Base-by-base conservation (phyloP, 768 basidiomycete species). In the Trametes cinnabarina region DNA sequence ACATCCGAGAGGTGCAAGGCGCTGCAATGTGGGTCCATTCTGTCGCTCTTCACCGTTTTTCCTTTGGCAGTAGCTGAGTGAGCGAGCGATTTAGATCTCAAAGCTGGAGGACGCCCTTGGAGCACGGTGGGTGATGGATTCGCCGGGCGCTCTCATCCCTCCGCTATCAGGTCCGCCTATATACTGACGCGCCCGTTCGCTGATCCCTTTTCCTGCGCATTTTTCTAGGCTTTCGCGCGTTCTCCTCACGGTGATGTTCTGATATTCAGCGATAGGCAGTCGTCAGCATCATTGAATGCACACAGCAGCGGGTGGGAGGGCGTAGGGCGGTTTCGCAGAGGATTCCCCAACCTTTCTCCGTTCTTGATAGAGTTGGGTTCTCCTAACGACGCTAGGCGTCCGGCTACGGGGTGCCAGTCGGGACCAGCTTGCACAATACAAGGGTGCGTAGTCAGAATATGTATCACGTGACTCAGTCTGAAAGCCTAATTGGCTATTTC, bases 341-440 rank as follows among this genome's bases (percentile, higher is more conserved):
- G 60, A 61, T 61, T 52, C 37, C 55, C 60, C 60, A 61, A 22
- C 37, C 60, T 61, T 61, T 61, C 60, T 61, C 60, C 60, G 60
- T 22, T 3, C 11, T 14, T 48, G 60, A 55, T 56, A 60, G 58
- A 60, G 51, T 60, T 55, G 51, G 58, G 26, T 54, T 60, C 58
- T 54, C 20, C n/a, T 20, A 20, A 49, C 44, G 25, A 44, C 57
- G 51, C 35, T 43, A 41, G 32, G 44, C 35, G 39, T 47, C 57
- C 57, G 57, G 57, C 57, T 40, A 32, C 30, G 37, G 8, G 37
- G n/a, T 4, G 37, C 47, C 19, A 34, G 44, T 41, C 46, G 35
- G 44, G 42, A 11, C 44, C 35, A 4, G 15, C 37, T 20, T 8
- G 26, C 39, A 26, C 32, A 49, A 43, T 47, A 54, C 51, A 59